A percentile compares a stretch with the other conserved stretches of the same genome.
phyloP scores from a whole-genome alignment of 2,329 filamentous ascomycete species.

The Coniochaeta hoffmannii region DNA sequence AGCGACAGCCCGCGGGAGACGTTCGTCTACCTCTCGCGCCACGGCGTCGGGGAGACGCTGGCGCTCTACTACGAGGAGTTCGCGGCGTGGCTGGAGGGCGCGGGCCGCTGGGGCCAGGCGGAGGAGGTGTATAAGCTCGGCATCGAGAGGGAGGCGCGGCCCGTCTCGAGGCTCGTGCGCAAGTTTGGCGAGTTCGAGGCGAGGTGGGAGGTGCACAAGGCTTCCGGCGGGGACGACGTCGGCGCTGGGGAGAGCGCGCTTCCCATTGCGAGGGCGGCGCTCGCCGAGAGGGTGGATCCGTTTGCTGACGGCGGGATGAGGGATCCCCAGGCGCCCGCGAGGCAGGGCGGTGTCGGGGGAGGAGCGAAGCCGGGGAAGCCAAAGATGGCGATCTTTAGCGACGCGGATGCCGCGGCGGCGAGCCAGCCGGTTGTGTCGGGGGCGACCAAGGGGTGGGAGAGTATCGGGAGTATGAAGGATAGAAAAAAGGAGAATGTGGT shows the following conservation, averaged over 20 bases:
- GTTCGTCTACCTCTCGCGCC: constrained; percentile 83
- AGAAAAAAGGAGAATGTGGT: constrained; percentile 90
- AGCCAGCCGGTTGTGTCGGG: constrained; percentile 43
- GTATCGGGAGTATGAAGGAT: constrained; percentile 76
- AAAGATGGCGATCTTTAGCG: constrained; percentile 89
- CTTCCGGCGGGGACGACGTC: constrained; percentile 34
- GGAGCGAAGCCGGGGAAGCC: constrained; percentile 59
- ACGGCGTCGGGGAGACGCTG: constrained; percentile 77
- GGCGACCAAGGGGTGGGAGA: constrained; percentile 75
- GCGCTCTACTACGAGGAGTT: constrained; percentile 97
- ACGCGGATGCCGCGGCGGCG: constrained; percentile 55
- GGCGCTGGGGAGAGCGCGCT: constrained; percentile 68
- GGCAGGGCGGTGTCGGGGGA: constrained; percentile 37
- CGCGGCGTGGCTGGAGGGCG: constrained; percentile 82
- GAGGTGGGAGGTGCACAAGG: constrained; percentile 57
- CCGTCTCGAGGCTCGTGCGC: constrained; percentile 70
- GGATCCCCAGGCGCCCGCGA: constrained; percentile 60
- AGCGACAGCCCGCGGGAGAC: constrained; percentile 89
- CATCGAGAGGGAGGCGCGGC: constrained; percentile 80
- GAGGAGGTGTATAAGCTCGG: constrained; percentile 91
- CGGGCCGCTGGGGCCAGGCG: constrained; percentile 78
- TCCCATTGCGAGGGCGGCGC: constrained; percentile 71
- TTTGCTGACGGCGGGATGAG: constrained; percentile 47
- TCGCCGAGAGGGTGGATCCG: constrained; percentile 80
- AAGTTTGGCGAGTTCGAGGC: constrained; percentile 92